A percentile compares a stretch with the other conserved stretches of the same genome.
These are phyloP conservation scores for Brassica rapa DNA, from an alignment of 345 rosid genomes.

Conservation along the genomic window DNA sequence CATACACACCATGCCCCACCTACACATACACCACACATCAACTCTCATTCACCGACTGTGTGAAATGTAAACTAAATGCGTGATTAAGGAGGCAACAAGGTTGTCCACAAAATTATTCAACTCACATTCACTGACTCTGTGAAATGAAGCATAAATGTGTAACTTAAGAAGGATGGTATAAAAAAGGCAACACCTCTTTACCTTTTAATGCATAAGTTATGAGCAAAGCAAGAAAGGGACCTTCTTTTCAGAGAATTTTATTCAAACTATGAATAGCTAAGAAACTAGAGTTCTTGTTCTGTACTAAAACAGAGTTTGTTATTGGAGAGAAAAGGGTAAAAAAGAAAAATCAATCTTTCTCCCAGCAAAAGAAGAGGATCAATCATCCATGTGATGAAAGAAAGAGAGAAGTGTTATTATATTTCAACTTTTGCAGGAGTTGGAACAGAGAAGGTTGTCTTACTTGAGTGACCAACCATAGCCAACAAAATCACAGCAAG, in stretches of 20 bases:
- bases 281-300: conserved; percentile 9
- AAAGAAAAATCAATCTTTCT: background rate
- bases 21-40: conserved; percentile 29
- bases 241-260: background rate
- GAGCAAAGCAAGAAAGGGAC: conserved; percentile 10
- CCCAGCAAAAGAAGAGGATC: conserved; percentile 10
- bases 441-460: conserved; percentile 31
- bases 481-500: conserved; percentile 53
- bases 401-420: background rate
- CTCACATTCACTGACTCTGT: background rate
- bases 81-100: background rate
- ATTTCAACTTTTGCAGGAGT: background rate
- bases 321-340: background rate
- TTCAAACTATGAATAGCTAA: conserved; percentile 1
- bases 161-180: conserved; percentile 9
- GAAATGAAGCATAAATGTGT: background rate
- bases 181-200: too few relatives aligned
- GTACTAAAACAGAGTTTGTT: conserved; percentile 5
- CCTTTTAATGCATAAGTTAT: too few relatives aligned
- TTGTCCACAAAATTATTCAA: background rate
- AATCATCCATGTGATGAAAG: background rate
- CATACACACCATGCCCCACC: conserved; percentile 89
- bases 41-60: background rate
- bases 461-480: conserved; percentile 59
- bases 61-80: conserved; percentile 18